These are phyloP conservation scores for Biancaea sappan DNA, from an alignment of 306 rosid genomes.

Conservation along the genomic window DNA sequence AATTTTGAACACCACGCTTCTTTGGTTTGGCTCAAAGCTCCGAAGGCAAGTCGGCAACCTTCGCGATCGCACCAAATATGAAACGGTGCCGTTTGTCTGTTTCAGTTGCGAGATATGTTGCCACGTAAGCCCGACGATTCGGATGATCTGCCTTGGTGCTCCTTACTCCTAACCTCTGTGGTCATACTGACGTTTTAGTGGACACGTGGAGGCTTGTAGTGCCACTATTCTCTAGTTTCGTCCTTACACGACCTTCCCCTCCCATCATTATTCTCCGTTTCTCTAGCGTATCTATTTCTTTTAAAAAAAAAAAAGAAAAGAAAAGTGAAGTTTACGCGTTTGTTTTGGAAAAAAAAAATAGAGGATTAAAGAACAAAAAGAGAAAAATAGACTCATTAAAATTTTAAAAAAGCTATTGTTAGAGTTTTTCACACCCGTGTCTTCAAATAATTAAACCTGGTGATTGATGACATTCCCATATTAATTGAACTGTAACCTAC, in stretches of 20 bases:
- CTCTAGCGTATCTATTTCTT: neutral
- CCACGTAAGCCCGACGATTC: neutral
- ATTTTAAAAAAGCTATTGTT: too few relatives aligned
- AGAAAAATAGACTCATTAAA: too few relatives aligned
- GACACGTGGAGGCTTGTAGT: neutral
- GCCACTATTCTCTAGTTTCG: neutral
- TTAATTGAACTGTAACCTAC: too few relatives aligned
- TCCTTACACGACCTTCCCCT: neutral
- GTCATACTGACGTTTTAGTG: neutral
- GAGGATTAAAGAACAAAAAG: neutral
- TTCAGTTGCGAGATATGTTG: neutral
- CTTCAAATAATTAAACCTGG: too few relatives aligned
- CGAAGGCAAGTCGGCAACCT: neutral
- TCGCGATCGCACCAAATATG: neutral
- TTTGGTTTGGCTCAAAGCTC: neutral
- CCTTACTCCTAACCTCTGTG: too few relatives aligned
- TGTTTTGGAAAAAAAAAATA: neutral
- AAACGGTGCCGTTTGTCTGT: slow-evolving; percentile 25
- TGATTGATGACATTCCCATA: neutral
- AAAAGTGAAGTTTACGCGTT: neutral
- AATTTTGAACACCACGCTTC: too few relatives aligned
- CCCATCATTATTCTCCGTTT: neutral
- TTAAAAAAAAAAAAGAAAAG: neutral
- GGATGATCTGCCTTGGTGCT: neutral
- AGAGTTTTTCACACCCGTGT: too few relatives aligned